Conservation (phyloP, 1,139 yeast genomes). For the Geotrichum carabidarum region DNA sequence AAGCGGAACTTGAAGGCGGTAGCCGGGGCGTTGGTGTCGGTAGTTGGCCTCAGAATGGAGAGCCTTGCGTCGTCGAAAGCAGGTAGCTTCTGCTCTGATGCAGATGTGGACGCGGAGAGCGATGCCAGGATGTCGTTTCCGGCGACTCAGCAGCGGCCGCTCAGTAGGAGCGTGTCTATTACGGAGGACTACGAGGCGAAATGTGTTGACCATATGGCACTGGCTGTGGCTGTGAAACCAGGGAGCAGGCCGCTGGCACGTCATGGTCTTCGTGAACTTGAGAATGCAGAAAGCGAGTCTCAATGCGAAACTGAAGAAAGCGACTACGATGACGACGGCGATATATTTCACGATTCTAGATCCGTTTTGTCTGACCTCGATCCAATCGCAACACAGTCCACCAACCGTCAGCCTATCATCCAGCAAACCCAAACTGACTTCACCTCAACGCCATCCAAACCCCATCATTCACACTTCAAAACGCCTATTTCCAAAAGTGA, state of each 20-base stretch:
- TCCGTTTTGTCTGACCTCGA: neutral
- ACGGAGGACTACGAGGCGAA: neutral
- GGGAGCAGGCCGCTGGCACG: no score
- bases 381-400: neutral
- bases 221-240: no score
- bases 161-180: neutral
- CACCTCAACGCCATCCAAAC: neutral
- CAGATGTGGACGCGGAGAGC: neutral
- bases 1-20: neutral
- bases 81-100: neutral
- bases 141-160: constrained; percentile 4
- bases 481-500: neutral
- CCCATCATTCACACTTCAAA: neutral
- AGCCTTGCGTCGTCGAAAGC: neutral
- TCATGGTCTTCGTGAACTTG: neutral
- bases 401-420: neutral
- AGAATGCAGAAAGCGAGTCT: no score
- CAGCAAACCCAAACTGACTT: neutral
- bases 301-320: neutral
- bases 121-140: neutral
- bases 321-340: neutral
- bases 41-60: neutral
- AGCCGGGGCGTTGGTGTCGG: no score
- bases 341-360: neutral
- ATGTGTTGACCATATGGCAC: no score